Percentiles rank a stretch among this genome's conserved stretches.
phyloP scores from a whole-genome alignment of 768 basidiomycete genomes.

The Lactifluus volemus region DNA sequence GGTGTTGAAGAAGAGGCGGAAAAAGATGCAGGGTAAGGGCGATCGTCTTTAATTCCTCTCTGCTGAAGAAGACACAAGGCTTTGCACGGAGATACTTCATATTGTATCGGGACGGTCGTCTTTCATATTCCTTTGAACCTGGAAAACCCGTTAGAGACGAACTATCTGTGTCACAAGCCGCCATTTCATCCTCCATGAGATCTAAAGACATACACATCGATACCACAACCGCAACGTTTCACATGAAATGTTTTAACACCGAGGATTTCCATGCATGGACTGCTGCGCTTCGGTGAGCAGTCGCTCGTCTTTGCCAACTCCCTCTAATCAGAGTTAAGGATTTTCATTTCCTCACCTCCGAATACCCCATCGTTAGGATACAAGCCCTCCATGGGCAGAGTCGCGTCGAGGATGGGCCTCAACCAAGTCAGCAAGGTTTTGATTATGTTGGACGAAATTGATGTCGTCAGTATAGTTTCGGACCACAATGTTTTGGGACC shows the following conservation, averaged over 20 bases:
- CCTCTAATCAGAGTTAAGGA: slow-evolving; percentile 33
- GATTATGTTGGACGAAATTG: slow-evolving; percentile 57
- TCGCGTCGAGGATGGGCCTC: slow-evolving; percentile 30
- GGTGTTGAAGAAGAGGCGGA: slow-evolving; percentile 79
- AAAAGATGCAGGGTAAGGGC: slow-evolving; percentile 75
- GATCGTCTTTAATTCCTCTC: background rate
- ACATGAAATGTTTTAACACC: slow-evolving; percentile 65
- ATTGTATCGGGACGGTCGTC: slow-evolving; percentile 55
- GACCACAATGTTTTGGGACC: background rate
- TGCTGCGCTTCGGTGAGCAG: slow-evolving; percentile 54
- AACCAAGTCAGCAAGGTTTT: slow-evolving; percentile 43
- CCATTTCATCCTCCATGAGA: slow-evolving; percentile 66
- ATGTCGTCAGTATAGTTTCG: slow-evolving; percentile 35
- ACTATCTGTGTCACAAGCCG: slow-evolving; percentile 52
- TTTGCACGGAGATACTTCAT: slow-evolving; percentile 81
- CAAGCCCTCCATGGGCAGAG: slow-evolving; percentile 28
- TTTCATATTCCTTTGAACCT: slow-evolving; percentile 68
- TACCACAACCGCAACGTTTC: slow-evolving; percentile 67
- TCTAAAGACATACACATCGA: slow-evolving; percentile 79
- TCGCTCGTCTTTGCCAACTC: background rate
- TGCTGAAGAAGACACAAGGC: slow-evolving; percentile 34
- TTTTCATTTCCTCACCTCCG: slow-evolving; percentile 41
- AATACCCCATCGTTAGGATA: slow-evolving; percentile 32
- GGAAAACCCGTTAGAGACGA: slow-evolving; percentile 66
- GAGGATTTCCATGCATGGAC: slow-evolving; percentile 74